phyloP scores from a whole-genome alignment of 139 green algal genomes.

The Tetraselmis striata region DNA sequence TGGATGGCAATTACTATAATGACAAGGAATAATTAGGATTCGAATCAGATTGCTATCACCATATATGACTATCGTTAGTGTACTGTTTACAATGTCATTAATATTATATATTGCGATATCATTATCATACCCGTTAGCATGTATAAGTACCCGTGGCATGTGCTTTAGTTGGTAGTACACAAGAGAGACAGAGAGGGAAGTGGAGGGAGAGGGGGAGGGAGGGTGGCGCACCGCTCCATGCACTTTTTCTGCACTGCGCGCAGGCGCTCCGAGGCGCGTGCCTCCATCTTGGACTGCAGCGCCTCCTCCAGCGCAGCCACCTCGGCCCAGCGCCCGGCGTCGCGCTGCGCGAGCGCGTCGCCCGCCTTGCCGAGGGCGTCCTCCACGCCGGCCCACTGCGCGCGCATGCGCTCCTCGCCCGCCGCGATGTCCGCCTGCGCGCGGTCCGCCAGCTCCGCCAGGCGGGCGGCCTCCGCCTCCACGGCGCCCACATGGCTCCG shows the following conservation, averaged over 20 bases:
- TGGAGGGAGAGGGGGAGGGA: too few species aligned
- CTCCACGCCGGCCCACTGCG: background rate
- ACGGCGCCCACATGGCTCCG: background rate
- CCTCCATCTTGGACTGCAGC: background rate
- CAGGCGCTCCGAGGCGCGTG: background rate
- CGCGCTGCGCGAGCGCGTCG: background rate
- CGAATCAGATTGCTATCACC: too few species aligned
- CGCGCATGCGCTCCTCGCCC: background rate
- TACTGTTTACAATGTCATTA: too few species aligned
- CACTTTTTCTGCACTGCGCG: background rate
- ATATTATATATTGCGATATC: too few species aligned
- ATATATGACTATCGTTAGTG: too few species aligned
- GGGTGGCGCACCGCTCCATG: background rate
- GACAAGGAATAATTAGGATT: too few species aligned
- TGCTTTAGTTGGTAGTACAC: too few species aligned
- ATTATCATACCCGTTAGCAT: too few species aligned
- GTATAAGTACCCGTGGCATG: too few species aligned
- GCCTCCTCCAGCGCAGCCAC: background rate
- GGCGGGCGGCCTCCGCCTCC: background rate
- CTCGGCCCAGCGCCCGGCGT: background rate
- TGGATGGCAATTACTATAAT: too few species aligned
- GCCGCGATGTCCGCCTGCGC: background rate
- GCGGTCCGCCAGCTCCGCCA: background rate
- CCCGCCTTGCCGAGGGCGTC: background rate
- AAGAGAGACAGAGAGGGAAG: too few species aligned